A percentile compares a stretch with the other conserved stretches of the same genome.
Evolutionary conservation across 2,329 filamentous ascomycete species (phyloP).

Genomic region (Ophiocordyceps australis): DNA sequence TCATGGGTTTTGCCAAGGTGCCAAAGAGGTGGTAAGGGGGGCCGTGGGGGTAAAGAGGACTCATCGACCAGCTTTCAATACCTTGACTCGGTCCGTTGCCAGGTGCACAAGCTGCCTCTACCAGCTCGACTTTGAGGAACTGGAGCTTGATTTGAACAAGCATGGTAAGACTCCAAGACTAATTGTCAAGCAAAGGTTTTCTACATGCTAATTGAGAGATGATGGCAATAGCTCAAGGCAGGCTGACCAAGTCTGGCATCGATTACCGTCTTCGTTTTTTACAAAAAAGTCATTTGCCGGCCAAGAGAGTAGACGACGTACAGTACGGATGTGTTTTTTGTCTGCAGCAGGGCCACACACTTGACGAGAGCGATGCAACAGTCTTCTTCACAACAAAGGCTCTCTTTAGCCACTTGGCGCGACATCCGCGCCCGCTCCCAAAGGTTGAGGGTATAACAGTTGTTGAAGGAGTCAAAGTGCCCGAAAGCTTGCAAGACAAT

Average conservation of each 20-base stretch:
- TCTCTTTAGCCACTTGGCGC: constrained; percentile 32
- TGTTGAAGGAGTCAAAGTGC: constrained; percentile 23
- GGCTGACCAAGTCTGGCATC: constrained; percentile 24
- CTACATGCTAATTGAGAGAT: too few species aligned
- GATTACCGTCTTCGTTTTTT: constrained; percentile 34
- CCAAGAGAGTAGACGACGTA: constrained; percentile 30
- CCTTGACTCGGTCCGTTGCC: constrained; percentile 14
- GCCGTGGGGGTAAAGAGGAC: constrained; percentile 29
- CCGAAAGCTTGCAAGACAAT: constrained; percentile 22
- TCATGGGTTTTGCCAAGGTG: constrained; percentile 37
- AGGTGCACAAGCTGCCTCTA: constrained; percentile 34
- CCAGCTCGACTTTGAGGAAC: constrained; percentile 31
- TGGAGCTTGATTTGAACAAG: constrained; percentile 32
- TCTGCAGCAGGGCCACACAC: constrained; percentile 25
- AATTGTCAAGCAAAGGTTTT: too few species aligned
- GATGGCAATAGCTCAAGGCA: constrained; percentile 17
- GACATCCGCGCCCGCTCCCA: constrained; percentile 34
- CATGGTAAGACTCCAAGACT: constrained; percentile 17
- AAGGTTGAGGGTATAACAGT: constrained; percentile 27
- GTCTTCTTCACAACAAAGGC: constrained; percentile 35
- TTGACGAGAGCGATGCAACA: constrained; percentile 35
- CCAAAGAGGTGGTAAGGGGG: constrained; percentile 28
- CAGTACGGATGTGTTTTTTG: constrained; percentile 38
- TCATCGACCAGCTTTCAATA: constrained; percentile 24
- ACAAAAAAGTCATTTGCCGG: constrained; percentile 33